Evolutionary conservation across 495 filamentous ascomycete species (phyloP), one percentile per base, ranked within the genome.

Genomic region (Daldinia bambusicola): DNA sequence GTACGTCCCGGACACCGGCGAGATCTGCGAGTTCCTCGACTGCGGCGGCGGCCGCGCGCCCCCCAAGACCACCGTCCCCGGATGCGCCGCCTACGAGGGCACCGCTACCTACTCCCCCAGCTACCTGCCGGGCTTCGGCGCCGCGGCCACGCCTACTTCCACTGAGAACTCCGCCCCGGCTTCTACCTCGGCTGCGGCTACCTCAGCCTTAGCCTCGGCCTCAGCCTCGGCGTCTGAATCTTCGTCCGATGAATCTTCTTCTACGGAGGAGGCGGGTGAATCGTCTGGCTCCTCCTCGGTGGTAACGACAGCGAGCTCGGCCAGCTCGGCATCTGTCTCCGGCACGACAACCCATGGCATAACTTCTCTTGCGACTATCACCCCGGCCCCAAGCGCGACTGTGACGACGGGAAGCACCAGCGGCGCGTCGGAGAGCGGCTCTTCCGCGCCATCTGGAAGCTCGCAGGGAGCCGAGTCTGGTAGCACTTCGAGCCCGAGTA

Each of bases 1-100:
- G 75, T 89, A 84, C 72, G 83, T 86, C 62, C 87, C 86, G 0
- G 81, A 73, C 63, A 85, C 79, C 18, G 87, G 88, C 72, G 85
- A 90, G 75, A 82, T 90, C 75, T 89, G 88, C 83, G 81, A 80
- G 5, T 75, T 85, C 50, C 80, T 87, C 64, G 88, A 90, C 82
- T 91, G 89, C 73, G 89, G 89, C 32, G 89, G 89, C 60, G 89
- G 88, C 22, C 82, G 84, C 48, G 88, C 87, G 9, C 88, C 89
- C 0, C 83, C 85, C 0, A 90, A 87, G 78, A 86, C 84, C 18
- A 82, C 82, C 34, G 84, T 87, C 31, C 88, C 88, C 1, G 89
- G 88, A 7, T 91, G 89, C 73, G 48, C 51, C 30, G 67, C 64
- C 13, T 91, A 91, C 76, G 75, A 72, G 2, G 89, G 89, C 48